Evolutionary conservation across 495 filamentous ascomycete species (phyloP).

Genomic region (Aspergillus haitiensis): DNA sequence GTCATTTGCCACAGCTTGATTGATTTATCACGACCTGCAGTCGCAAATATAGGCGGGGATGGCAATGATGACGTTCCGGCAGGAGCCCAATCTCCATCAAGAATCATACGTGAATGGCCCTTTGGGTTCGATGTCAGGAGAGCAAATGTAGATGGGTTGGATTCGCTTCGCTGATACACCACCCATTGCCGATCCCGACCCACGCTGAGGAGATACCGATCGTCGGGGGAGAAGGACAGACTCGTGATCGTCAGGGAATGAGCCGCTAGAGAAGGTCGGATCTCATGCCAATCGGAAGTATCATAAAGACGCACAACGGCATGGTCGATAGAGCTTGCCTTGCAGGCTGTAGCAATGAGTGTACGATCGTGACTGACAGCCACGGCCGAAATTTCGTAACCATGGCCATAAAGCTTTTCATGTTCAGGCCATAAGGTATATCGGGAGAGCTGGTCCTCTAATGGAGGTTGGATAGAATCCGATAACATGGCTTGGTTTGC

Average conservation of each 20-base stretch:
- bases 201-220: constrained; percentile 76
- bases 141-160: constrained; percentile 49
- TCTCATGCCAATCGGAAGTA: constrained; percentile 80
- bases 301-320: constrained; percentile 92
- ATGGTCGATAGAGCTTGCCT: constrained; percentile 87
- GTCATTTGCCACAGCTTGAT: constrained; percentile 72
- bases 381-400: constrained; percentile 94
- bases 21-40: constrained; percentile 81
- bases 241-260: constrained; percentile 84
- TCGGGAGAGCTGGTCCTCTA: constrained; percentile 85
- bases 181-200: constrained; percentile 91
- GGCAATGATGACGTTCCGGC: not conserved
- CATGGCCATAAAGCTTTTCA: constrained; percentile 97
- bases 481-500: constrained; percentile 31
- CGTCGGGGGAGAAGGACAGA: constrained; percentile 74
- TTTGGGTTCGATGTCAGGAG: constrained; percentile 67
- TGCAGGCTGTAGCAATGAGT: constrained; percentile 89
- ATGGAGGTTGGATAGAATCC: constrained; percentile 66
- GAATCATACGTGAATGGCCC: constrained; percentile 87
- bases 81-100: constrained; percentile 81
- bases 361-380: constrained; percentile 72
- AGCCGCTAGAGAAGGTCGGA: constrained; percentile 74
- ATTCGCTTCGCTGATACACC: constrained; percentile 59
- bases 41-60: constrained; percentile 63
- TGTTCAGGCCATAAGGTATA: constrained; percentile 94